phyloP scores from a whole-genome alignment of 2,329 filamentous ascomycete genomes.

The Dothiorella sarmentorum region DNA sequence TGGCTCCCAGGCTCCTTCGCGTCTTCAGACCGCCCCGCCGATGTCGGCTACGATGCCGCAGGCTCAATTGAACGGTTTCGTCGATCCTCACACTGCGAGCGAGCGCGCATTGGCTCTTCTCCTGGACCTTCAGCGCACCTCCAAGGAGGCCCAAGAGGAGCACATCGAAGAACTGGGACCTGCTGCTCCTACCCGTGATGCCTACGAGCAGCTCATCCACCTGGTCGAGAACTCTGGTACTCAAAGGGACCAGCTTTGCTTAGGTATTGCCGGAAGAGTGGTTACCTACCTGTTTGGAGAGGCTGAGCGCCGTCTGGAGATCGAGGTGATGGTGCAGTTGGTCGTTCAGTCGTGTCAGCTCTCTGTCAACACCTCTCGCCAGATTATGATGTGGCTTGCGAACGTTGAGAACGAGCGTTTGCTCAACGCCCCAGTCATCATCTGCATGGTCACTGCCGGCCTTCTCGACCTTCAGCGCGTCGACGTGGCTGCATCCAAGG shows the following conservation, averaged over 20 bases:
- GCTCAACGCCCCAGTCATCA: slow-evolving; percentile 60
- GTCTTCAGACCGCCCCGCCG: slow-evolving; percentile 37
- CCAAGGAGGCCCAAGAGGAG: slow-evolving; percentile 56
- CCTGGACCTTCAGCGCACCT: slow-evolving; percentile 54
- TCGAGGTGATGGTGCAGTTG: slow-evolving; percentile 61
- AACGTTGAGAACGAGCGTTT: slow-evolving; percentile 55
- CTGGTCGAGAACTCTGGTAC: slow-evolving; percentile 51
- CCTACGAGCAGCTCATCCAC: slow-evolving; percentile 56
- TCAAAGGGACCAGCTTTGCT: slow-evolving; percentile 55
- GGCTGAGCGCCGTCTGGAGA: slow-evolving; percentile 53
- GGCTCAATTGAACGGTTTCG: slow-evolving; percentile 59
- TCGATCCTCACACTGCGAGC: slow-evolving; percentile 51
- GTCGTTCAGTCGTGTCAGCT: slow-evolving; percentile 60
- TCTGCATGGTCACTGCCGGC: slow-evolving; percentile 57
- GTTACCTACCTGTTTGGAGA: slow-evolving; percentile 57
- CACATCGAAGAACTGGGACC: slow-evolving; percentile 56
- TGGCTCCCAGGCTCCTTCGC: slow-evolving; percentile 50
- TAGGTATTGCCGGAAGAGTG: slow-evolving; percentile 54
- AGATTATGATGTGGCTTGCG: slow-evolving; percentile 50
- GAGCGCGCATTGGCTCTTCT: slow-evolving; percentile 55
- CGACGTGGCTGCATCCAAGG: slow-evolving; percentile 65
- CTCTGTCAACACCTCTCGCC: slow-evolving; percentile 55
- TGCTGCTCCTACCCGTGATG: slow-evolving; percentile 53
- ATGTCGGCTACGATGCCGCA: slow-evolving; percentile 35
- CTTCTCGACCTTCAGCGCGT: slow-evolving; percentile 59